These are phyloP conservation scores for Hypoxylon rubiginosum DNA, from an alignment of 2,329 filamentous ascomycete genomes.

Conservation along the genomic window DNA sequence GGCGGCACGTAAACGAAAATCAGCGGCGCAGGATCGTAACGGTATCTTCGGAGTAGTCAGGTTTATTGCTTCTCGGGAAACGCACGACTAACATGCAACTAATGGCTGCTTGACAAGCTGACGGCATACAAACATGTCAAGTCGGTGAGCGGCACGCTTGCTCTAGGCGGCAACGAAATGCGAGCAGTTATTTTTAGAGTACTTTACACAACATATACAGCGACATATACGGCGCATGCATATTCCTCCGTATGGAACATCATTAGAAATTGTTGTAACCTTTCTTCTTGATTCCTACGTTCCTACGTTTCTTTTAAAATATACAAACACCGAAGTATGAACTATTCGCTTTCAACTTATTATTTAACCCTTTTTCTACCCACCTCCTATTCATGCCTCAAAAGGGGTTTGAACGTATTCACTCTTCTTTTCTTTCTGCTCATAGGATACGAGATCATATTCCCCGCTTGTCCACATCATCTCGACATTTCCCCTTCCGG, in stretches of 20 bases:
- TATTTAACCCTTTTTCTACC: neutral
- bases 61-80: neutral
- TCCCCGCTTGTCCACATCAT: neutral
- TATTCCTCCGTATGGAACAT: neutral
- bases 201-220: neutral
- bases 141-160: neutral
- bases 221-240: neutral
- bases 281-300: neutral
- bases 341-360: neutral
- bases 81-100: neutral
- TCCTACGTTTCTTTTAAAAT: neutral
- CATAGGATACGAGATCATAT: neutral
- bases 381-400: no score
- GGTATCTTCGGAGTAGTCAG: neutral
- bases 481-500: neutral
- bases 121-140: neutral
- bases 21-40: neutral
- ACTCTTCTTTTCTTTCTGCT: neutral
- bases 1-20: neutral
- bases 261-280: neutral
- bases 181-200: slow-evolving; percentile 10
- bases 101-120: neutral
- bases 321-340: no score
- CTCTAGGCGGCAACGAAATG: slow-evolving; percentile 1
- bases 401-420: neutral